These are phyloP conservation scores for Penicillium capsulatum DNA, from an alignment of 2,329 filamentous ascomycete species.

Conservation along the genomic window DNA sequence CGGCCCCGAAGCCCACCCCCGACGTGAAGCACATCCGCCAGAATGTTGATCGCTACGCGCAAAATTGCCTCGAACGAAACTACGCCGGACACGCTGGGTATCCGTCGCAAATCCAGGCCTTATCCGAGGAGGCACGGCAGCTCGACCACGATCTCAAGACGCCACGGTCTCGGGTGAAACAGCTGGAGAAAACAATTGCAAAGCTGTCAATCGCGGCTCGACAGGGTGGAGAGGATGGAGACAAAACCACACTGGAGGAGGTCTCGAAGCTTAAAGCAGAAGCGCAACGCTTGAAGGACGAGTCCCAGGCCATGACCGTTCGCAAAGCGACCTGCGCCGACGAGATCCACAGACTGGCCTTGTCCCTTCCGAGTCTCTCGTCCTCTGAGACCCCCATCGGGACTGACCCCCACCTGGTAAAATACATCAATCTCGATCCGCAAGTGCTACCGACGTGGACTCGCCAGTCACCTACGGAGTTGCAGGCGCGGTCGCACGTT, in stretches of 20 bases:
- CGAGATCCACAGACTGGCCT: slow-evolving; percentile 70
- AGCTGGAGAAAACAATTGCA: slow-evolving; percentile 42
- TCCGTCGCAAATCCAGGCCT: slow-evolving; percentile 50
- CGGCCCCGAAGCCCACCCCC: slow-evolving; percentile 72
- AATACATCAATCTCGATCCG: slow-evolving; percentile 73
- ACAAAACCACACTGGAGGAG: slow-evolving; percentile 13
- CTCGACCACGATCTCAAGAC: slow-evolving; percentile 40
- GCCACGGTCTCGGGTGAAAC: slow-evolving; percentile 43
- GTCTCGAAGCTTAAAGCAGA: slow-evolving; percentile 33
- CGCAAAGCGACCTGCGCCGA: slow-evolving; percentile 36
- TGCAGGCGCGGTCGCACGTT: slow-evolving; percentile 63
- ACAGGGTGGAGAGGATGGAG: slow-evolving; percentile 6
- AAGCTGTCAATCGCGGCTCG: slow-evolving; percentile 28
- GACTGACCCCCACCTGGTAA: slow-evolving; percentile 60
- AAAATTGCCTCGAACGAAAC: slow-evolving; percentile 82
- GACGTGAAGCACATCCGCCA: slow-evolving; percentile 88
- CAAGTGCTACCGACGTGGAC: slow-evolving; percentile 36
- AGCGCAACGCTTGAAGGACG: slow-evolving; percentile 38
- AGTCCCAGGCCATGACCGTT: slow-evolving; percentile 30
- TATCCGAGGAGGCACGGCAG: slow-evolving; percentile 35
- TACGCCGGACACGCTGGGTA: slow-evolving; percentile 58
- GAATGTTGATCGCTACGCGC: slow-evolving; percentile 72
- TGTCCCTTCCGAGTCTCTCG: slow-evolving; percentile 82
- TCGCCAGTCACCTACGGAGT: slow-evolving; percentile 18
- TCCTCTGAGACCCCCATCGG: slow-evolving; percentile 70